phyloP scores from a whole-genome alignment of 345 rosid species.

The Camelina laxa region DNA sequence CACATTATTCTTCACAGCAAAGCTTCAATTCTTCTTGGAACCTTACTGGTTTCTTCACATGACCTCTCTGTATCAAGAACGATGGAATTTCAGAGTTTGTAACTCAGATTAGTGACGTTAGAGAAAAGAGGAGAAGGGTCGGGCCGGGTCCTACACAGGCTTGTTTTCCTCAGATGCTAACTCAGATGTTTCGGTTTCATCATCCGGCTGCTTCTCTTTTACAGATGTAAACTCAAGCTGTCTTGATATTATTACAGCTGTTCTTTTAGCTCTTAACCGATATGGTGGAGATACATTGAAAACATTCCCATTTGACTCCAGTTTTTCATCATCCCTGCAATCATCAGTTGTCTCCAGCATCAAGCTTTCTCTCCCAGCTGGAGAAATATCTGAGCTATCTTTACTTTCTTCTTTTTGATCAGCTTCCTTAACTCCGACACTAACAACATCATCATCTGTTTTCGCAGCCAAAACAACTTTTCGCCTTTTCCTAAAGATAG shows the following conservation, averaged over 20 bases:
- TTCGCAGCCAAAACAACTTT: slow-evolving; percentile 38
- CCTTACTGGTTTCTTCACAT: slow-evolving; percentile 18
- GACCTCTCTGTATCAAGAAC: slow-evolving; percentile 7
- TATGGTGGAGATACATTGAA: slow-evolving; percentile 87
- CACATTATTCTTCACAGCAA: slow-evolving; percentile 1
- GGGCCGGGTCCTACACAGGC: slow-evolving; percentile 19
- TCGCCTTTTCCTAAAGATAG: slow-evolving; percentile 81
- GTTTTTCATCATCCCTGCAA: slow-evolving; percentile 45
- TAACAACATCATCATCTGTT: slow-evolving; percentile 37
- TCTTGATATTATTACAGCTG: slow-evolving; percentile 75
- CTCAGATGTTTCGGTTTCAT: slow-evolving; percentile 46
- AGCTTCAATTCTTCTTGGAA: slow-evolving; percentile 17
- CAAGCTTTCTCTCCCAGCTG: slow-evolving; percentile 40
- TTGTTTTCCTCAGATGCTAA: slow-evolving; percentile 29
- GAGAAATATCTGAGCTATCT: slow-evolving; percentile 44
- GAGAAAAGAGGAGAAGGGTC: background rate
- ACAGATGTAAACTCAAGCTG: slow-evolving; percentile 78
- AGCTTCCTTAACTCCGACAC: slow-evolving; percentile 36
- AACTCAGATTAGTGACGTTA: background rate
- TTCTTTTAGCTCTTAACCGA: slow-evolving; percentile 73
- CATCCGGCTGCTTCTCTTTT: slow-evolving; percentile 46
- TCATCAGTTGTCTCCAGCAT: slow-evolving; percentile 42
- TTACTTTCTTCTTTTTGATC: slow-evolving; percentile 37
- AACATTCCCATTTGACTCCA: slow-evolving; percentile 42
- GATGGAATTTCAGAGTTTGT: background rate